These are phyloP conservation scores for Exophiala sp. DNA, from an alignment of 2,329 filamentous ascomycete genomes.

Conservation along the genomic window DNA sequence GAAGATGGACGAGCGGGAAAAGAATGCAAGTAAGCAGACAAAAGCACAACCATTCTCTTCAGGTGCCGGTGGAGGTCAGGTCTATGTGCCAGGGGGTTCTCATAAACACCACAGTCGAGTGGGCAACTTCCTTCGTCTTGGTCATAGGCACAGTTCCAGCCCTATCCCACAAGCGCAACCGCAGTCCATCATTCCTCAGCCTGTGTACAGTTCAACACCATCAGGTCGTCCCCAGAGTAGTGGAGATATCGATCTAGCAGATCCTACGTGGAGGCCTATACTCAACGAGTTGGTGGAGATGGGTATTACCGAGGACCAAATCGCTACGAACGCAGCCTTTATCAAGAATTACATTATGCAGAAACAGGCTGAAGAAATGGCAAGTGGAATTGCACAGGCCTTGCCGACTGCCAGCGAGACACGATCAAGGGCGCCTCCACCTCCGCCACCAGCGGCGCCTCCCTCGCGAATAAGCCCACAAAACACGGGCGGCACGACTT, in stretches of 20 bases:
- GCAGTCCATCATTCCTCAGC: slow-evolving; percentile 25
- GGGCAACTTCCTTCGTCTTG: slow-evolving; percentile 46
- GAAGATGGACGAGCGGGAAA: slow-evolving; percentile 94
- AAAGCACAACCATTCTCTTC: slow-evolving; percentile 68
- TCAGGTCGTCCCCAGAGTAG: slow-evolving; percentile 31
- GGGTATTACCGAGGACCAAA: slow-evolving; percentile 67
- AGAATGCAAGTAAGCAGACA: slow-evolving; percentile 88
- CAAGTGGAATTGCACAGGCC: slow-evolving; percentile 39
- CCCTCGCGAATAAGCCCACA: slow-evolving; percentile 56
- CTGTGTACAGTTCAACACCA: slow-evolving; percentile 21
- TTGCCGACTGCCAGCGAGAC: slow-evolving; percentile 31
- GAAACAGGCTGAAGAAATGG: slow-evolving; percentile 52
- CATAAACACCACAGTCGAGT: slow-evolving; percentile 50
- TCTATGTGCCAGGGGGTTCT: slow-evolving; percentile 35
- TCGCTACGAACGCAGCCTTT: slow-evolving; percentile 64
- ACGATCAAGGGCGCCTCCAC: slow-evolving; percentile 43
- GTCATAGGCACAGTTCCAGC: slow-evolving; percentile 48
- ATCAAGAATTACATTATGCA: slow-evolving; percentile 66
- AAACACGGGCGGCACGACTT: slow-evolving; percentile 53
- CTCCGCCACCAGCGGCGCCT: slow-evolving; percentile 60
- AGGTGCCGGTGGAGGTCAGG: slow-evolving; percentile 46
- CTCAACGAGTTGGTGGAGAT: slow-evolving; percentile 60
- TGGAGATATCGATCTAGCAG: slow-evolving; percentile 53
- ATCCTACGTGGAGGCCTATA: slow-evolving; percentile 60
- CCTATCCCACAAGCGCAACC: slow-evolving; percentile 29